Percentiles rank a stretch among this genome's conserved stretches.
phyloP scores from a whole-genome alignment of 2,329 filamentous ascomycete genomes.

The Talaromyces piceae region DNA sequence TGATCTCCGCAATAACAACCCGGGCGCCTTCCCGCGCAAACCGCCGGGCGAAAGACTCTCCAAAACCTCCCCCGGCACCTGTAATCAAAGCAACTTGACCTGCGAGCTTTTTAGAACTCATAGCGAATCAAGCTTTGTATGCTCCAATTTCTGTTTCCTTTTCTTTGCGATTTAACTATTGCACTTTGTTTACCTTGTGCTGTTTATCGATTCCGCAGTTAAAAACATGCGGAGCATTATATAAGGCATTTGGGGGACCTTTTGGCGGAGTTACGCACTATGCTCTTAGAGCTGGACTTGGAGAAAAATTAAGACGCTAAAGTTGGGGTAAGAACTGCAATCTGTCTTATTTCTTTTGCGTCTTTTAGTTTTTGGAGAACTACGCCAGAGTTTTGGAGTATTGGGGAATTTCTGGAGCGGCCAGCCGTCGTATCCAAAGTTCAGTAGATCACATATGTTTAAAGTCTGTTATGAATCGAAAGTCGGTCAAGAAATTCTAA shows the following conservation, averaged over 20 bases:
- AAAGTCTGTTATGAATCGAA: too few relatives aligned
- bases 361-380: background rate
- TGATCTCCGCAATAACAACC: conserved; percentile 30
- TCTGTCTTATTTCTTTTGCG: background rate
- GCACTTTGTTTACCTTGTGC: background rate
- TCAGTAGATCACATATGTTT: too few relatives aligned
- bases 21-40: conserved; percentile 30
- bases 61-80: conserved; percentile 30
- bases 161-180: background rate
- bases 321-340: background rate
- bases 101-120: background rate
- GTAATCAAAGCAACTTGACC: conserved; percentile 36
- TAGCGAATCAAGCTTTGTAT: background rate
- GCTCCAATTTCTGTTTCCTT: too few relatives aligned
- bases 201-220: background rate
- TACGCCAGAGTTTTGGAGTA: background rate
- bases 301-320: background rate
- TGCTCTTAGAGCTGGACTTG: background rate
- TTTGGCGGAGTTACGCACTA: background rate
- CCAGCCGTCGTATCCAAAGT: too few relatives aligned
- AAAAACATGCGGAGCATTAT: background rate
- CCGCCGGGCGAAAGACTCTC: conserved; percentile 25
- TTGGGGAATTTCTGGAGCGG: background rate
- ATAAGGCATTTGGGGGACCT: background rate
- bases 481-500: too few relatives aligned